Conservation (phyloP, 495 filamentous ascomycete species). For the Aspergillus indologenus region DNA sequence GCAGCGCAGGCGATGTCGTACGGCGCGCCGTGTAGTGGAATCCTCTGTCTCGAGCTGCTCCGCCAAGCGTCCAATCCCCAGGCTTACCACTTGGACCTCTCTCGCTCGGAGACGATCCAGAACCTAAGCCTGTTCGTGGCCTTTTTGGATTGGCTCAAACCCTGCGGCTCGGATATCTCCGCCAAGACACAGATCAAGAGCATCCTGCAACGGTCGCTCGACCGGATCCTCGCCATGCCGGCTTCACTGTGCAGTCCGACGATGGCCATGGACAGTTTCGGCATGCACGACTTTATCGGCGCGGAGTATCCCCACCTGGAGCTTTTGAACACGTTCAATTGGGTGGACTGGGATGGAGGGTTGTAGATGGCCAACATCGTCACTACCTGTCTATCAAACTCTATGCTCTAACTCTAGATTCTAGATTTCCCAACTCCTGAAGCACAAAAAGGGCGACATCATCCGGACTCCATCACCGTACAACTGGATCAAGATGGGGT, state of each 20-base stretch:
- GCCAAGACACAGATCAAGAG: background rate
- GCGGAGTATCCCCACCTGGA: slow-evolving; percentile 3
- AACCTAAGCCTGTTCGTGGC: slow-evolving; percentile 4
- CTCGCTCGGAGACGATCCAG: slow-evolving; percentile 7
- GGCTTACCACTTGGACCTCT: background rate
- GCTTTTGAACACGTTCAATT: slow-evolving; percentile 8
- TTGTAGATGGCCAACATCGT: background rate
- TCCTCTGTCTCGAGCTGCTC: slow-evolving; percentile 10
- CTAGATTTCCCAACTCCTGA: background rate
- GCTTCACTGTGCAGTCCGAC: background rate
- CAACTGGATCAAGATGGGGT: slow-evolving; percentile 18
- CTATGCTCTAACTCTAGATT: background rate
- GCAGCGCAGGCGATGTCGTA: slow-evolving; percentile 6
- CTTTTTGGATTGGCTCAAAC: slow-evolving; percentile 8
- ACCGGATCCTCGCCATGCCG: slow-evolving; percentile 6
- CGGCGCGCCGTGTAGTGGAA: slow-evolving; percentile 6
- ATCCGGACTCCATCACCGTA: slow-evolving; percentile 14
- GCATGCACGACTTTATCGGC: background rate
- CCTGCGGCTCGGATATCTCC: background rate
- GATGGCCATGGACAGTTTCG: background rate
- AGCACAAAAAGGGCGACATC: slow-evolving; percentile 18
- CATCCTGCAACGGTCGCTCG: slow-evolving; percentile 4
- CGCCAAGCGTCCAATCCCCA: slow-evolving; percentile 6
- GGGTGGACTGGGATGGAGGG: slow-evolving; percentile 8
- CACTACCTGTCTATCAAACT: background rate